Percentiles rank a stretch among this genome's conserved stretches.
Evolutionary conservation across 2,329 filamentous ascomycete species (phyloP).

Genomic region (Diaporthe citriasiana): DNA sequence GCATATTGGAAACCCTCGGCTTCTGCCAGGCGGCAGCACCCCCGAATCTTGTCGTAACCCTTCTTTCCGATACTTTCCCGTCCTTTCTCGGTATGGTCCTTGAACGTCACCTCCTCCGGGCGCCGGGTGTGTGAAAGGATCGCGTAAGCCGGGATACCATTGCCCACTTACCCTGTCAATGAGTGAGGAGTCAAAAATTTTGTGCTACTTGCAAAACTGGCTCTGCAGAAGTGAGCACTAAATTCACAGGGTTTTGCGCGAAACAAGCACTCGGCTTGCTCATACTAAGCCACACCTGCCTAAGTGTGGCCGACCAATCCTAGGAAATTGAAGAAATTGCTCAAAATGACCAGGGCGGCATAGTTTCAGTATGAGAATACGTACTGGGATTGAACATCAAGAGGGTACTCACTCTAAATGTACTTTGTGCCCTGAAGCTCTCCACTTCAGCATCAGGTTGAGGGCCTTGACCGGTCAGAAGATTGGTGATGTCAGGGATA

Average conservation of each 20-base stretch:
- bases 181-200: background rate
- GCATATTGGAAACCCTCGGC: slow-evolving; percentile 49
- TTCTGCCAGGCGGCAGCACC: slow-evolving; percentile 44
- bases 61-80: background rate
- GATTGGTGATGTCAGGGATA: too few species aligned
- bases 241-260: background rate
- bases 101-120: slow-evolving; percentile 48
- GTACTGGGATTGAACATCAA: background rate
- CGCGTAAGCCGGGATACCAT: slow-evolving; percentile 47
- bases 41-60: slow-evolving; percentile 48
- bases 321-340: background rate
- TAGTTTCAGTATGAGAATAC: background rate
- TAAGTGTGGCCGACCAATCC: background rate
- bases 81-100: slow-evolving; percentile 43
- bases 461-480: too few species aligned
- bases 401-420: background rate
- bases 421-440: background rate
- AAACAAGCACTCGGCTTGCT: background rate
- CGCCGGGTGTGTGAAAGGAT: slow-evolving; percentile 53
- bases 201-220: background rate
- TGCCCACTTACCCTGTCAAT: background rate
- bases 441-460: background rate
- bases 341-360: background rate
- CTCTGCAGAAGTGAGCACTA: background rate
- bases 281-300: background rate